Base-by-base conservation (phyloP, 2,329 filamentous ascomycete genomes). In the Sclerotinia spermophila region DNA sequence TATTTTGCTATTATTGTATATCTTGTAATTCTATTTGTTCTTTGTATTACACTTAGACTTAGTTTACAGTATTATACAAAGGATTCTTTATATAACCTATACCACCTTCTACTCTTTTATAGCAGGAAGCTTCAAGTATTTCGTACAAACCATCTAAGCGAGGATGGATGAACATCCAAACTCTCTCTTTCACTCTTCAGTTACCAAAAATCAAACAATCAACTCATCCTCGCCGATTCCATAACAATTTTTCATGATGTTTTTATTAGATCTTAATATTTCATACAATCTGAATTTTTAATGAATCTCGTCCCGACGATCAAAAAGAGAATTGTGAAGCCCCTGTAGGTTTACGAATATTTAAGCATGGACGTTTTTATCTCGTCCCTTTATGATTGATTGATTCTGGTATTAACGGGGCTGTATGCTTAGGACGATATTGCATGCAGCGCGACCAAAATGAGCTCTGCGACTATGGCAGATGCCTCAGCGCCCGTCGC, bases 201-300 rank as follows among this genome's bases (percentile, higher is more conserved):
- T 51, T 17, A 0, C 48, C 1, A 53, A 53, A 27, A 13, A 15
- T 27, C 5, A 6, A 53, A 53, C 2, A 53, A 53, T 53, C n/a
- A 27, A 53, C 13, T 53, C 48, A 27, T 51, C n/a, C n/a, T n/a
- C 5, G 1, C 11, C 2, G 2, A 15, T 27, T 15, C 2, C 11
- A 51, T 10, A 51, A 19, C 2, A 2, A 19, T 3, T 0, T 1
- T 17, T n/a, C n/a, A n/a, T n/a, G n/a, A n/a, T n/a, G n/a, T 53
- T 17, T 10, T 8, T 2, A 7, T 30, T 15, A 53, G 48, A 27
- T 4, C 5, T 21, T 1, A 38, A 10, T 6, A 17, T 3, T 4
- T 38, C 13, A 38, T 40, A 33, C 5, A 7, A n/a, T 17, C 24
- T n/a, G 11, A 38, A 17, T n/a, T 40, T n/a, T 0, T 6, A 3